Evolutionary conservation across 331 rosid species (phyloP).

Genomic region (Malus hybrid): DNA sequence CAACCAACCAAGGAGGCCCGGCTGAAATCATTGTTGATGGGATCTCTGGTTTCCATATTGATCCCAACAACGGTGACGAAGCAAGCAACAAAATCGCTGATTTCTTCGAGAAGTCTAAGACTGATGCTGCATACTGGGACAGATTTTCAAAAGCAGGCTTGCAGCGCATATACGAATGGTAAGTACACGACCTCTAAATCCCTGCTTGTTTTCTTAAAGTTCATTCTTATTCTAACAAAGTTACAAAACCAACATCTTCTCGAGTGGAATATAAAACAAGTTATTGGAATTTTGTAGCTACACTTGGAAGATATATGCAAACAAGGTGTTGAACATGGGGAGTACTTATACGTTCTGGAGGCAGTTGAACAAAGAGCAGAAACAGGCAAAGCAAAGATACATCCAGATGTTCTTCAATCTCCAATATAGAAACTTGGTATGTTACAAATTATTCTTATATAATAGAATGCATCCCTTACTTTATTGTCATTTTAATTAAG

Average conservation of each 20-base stretch:
- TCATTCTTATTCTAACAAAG: background rate
- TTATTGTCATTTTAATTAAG: background rate
- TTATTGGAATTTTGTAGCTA: constrained; percentile 41
- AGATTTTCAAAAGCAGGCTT: constrained; percentile 42
- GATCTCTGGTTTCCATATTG: constrained; percentile 80
- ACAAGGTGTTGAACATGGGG: constrained; percentile 73
- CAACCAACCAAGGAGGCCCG: constrained; percentile 96
- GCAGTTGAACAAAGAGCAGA: constrained; percentile 15
- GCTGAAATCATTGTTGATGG: constrained; percentile 88
- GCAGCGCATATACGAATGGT: constrained; percentile 85
- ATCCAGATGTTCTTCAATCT: constrained; percentile 76
- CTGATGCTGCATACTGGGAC: constrained; percentile 50
- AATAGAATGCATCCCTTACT: background rate
- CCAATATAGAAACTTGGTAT: constrained; percentile 61
- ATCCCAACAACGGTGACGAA: constrained; percentile 66
- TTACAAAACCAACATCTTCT: background rate
- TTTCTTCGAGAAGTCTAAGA: constrained; percentile 75
- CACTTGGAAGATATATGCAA: constrained; percentile 92
- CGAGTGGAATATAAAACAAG: background rate
- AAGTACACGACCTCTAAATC: background rate
- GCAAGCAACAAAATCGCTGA: constrained; percentile 65
- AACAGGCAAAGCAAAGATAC: constrained; percentile 69
- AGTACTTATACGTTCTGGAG: constrained; percentile 71
- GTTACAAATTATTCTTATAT: background rate
- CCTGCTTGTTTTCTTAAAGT: background rate